Conservation (phyloP, 2,329 filamentous ascomycete species). For the Chaetomium sp. region DNA sequence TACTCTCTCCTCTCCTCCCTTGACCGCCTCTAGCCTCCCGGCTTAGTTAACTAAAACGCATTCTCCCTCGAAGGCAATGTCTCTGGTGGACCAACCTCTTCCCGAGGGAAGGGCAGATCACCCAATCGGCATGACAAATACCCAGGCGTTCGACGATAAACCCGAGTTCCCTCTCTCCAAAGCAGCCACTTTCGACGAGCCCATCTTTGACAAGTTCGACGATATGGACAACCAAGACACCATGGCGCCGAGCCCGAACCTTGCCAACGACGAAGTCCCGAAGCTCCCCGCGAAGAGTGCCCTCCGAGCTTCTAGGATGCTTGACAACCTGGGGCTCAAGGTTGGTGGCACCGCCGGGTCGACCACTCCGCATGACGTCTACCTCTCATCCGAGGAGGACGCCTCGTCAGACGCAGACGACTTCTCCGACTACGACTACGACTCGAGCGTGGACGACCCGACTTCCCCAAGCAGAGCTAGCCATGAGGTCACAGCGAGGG, state of each 20-base stretch:
- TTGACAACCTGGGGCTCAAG: slow-evolving; percentile 44
- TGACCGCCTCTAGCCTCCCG: slow-evolving; percentile 8
- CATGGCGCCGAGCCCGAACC: slow-evolving; percentile 29
- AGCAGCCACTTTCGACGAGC: slow-evolving; percentile 26
- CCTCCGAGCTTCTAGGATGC: slow-evolving; percentile 51
- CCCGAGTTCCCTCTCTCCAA: slow-evolving; percentile 22
- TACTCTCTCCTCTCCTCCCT: slow-evolving; percentile 15
- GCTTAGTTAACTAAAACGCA: background rate
- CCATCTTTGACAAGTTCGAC: slow-evolving; percentile 32
- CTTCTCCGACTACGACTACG: slow-evolving; percentile 48
- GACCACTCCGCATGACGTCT: slow-evolving; percentile 56
- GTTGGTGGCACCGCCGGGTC: slow-evolving; percentile 39
- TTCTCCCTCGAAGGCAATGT: slow-evolving; percentile 28
- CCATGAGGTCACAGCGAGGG: slow-evolving; percentile 59
- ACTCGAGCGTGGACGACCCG: slow-evolving; percentile 41
- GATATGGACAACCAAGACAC: slow-evolving; percentile 31
- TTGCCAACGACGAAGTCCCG: slow-evolving; percentile 37
- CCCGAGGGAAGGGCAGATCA: slow-evolving; percentile 22
- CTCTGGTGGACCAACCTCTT: slow-evolving; percentile 27
- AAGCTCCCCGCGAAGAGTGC: slow-evolving; percentile 55
- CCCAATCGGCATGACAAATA: slow-evolving; percentile 23
- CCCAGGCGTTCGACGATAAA: slow-evolving; percentile 15
- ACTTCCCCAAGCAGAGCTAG: slow-evolving; percentile 43
- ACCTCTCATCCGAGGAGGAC: slow-evolving; percentile 68
- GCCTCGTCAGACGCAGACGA: slow-evolving; percentile 64